A percentile compares a stretch with the other conserved stretches of the same genome.
phyloP scores from a whole-genome alignment of 2,329 filamentous ascomycete species.

The Verticillium albo-atrum region DNA sequence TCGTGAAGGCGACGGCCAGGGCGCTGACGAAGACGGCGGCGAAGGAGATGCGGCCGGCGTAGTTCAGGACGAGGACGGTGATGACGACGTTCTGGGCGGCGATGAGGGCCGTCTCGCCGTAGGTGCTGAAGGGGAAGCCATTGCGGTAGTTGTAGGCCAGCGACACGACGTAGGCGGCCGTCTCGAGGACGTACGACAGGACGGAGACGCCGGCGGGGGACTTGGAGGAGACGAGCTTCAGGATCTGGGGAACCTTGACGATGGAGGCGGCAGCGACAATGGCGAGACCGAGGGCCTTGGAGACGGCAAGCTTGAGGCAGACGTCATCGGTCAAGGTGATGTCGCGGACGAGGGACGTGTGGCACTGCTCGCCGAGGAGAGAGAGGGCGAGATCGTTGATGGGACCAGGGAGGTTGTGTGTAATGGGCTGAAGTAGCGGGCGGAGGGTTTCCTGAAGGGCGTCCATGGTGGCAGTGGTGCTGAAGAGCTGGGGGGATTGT shows the following conservation, averaged over 20 bases:
- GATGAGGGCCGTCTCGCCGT: conserved; percentile 90
- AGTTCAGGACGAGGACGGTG: conserved; percentile 79
- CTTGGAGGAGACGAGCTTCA: conserved; percentile 80
- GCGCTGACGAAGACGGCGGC: conserved; percentile 77
- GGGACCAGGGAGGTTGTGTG: conserved; percentile 67
- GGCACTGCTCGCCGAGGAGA: conserved; percentile 80
- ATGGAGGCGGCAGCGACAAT: conserved; percentile 88
- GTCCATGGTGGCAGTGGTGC: conserved; percentile 46
- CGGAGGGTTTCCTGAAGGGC: conserved; percentile 61
- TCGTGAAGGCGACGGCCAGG: conserved; percentile 63
- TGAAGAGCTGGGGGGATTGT: neutral
- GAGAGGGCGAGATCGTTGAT: conserved; percentile 71
- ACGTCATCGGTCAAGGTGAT: conserved; percentile 71
- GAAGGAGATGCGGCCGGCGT: conserved; percentile 61
- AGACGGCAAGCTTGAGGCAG: conserved; percentile 86
- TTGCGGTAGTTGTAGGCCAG: conserved; percentile 91
- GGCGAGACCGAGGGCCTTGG: conserved; percentile 87
- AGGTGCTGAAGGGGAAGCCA: conserved; percentile 93
- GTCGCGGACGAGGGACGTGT: conserved; percentile 79
- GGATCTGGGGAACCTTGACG: conserved; percentile 94
- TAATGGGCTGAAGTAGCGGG: conserved; percentile 62
- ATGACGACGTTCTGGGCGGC: conserved; percentile 90
- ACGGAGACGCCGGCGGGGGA: conserved; percentile 84
- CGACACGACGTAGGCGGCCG: conserved; percentile 78
- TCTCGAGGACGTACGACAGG: conserved; percentile 90